Evolutionary conservation across 1,284 basidiomycete genomes (phyloP), one percentile per base, ranked within the genome.

Genomic region (Coriolopsis trogii): DNA sequence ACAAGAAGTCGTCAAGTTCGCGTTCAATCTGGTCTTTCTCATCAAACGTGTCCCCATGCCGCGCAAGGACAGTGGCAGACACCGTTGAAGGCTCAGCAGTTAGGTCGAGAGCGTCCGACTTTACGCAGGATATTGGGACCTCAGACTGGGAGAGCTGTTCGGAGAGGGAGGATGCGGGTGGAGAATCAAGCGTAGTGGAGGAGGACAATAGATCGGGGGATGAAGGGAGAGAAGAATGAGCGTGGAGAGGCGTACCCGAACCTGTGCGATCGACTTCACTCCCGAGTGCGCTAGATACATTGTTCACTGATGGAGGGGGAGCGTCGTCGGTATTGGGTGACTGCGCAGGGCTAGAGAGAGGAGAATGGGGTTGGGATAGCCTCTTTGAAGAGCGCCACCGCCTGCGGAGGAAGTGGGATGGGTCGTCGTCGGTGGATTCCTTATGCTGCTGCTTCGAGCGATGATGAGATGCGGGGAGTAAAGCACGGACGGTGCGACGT

Each of bases 341-440:
- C 4, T 34, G n/a, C 9, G 33, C n/a, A 20, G 55, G 51, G 16
- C 55, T 31, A 8, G 51, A 50, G 12, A 42, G 48, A 26, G 47
- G 46, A 3, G 56, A 31, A 1, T 58, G 62, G 5, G 62, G 51
- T 43, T 67, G 70, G 13, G 70, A 69, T 45, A 64, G 63, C 21
- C 70, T 63, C 46, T 66, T 64, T 24, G 75, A 77, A n/a, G 67
- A 68, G 33, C 70, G 64, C 75, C 75, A 77, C 45, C 68, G 67
- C 53, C 70, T 74, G 52, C 64, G 73, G 13, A 58, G 30, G 13
- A 63, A 56, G n/a, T 62, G 46, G 16, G 58, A 40, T 18, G 49
- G 46, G 13, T 49, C 39, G 25, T 44, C 34, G 18, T 41, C 18
- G 21, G 53, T 49, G 10, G 58, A 56, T n/a, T n/a, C n/a, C n/a